These are phyloP conservation scores for Albizia julibrissin DNA, from an alignment of 306 rosid genomes.

Conservation along the genomic window DNA sequence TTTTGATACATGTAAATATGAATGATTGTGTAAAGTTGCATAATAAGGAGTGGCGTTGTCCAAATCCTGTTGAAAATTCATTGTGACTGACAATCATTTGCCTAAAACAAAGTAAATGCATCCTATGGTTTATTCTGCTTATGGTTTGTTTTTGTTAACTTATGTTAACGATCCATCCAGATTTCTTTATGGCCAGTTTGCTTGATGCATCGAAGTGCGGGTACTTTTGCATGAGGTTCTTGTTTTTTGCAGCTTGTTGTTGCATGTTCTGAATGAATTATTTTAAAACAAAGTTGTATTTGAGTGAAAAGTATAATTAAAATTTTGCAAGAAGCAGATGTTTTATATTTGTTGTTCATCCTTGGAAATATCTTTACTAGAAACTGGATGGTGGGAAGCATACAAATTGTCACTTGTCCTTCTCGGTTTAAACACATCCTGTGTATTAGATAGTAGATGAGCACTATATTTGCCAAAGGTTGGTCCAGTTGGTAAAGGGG, in stretches of 20 bases:
- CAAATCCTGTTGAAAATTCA: slow-evolving; percentile 19
- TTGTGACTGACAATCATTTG: slow-evolving; percentile 21
- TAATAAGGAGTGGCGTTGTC: slow-evolving; percentile 13
- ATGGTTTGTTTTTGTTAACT: background rate
- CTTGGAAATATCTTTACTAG: slow-evolving; percentile 18
- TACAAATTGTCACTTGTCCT: slow-evolving; percentile 2
- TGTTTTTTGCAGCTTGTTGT: background rate
- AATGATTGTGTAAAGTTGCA: background rate
- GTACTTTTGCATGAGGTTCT: background rate
- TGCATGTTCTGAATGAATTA: background rate
- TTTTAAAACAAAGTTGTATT: background rate
- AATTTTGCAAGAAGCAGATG: background rate
- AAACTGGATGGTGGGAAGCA: slow-evolving; percentile 3
- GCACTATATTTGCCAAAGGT: too few species aligned
- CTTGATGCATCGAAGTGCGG: background rate
- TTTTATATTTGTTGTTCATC: slow-evolving; percentile 17
- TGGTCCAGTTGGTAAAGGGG: too few species aligned
- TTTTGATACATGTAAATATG: slow-evolving; percentile 5
- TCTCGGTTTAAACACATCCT: slow-evolving; percentile 20
- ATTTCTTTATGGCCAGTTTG: background rate
- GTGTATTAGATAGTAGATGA: slow-evolving; percentile 4
- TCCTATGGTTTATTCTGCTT: background rate
- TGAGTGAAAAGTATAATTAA: background rate
- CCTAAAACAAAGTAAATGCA: slow-evolving; percentile 20
- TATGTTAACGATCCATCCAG: background rate